Evolutionary conservation across 164 flowering plant species (phyloP).

Genomic region (Umbellularia californica): DNA sequence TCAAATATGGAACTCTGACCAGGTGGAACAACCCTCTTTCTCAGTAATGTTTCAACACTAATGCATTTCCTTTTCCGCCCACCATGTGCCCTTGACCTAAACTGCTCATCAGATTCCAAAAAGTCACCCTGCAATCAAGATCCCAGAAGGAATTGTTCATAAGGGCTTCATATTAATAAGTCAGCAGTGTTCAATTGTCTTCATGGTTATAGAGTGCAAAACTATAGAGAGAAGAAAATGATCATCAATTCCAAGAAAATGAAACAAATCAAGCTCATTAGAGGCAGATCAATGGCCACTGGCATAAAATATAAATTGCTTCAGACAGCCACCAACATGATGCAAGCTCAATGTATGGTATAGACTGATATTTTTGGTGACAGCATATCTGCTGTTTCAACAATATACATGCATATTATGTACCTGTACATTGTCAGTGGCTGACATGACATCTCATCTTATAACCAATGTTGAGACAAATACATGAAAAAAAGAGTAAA

Average conservation of each 20-base stretch:
- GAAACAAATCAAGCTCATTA: neutral
- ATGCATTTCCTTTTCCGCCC: constrained; percentile 61
- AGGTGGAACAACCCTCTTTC: constrained; percentile 61
- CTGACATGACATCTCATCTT: no score
- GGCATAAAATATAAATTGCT: neutral
- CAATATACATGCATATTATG: no score
- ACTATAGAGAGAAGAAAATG: no score
- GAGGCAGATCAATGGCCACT: neutral
- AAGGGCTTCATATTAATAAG: no score
- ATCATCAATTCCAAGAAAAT: neutral
- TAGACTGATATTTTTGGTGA: no score
- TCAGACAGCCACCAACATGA: no score
- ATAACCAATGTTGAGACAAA: no score
- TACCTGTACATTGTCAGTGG: no score
- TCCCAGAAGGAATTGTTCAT: neutral
- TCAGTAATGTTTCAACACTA: constrained; percentile 38
- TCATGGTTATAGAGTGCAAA: no score
- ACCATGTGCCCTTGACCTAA: constrained; percentile 54
- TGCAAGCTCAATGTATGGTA: no score
- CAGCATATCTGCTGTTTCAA: no score
- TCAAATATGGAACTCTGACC: constrained; percentile 12
- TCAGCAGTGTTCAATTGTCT: neutral
- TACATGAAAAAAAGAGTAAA: no score
- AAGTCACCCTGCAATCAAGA: constrained; percentile 25
- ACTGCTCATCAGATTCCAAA: constrained; percentile 51